Percentiles rank a stretch among this genome's conserved stretches.
Conservation (phyloP, 345 rosid species). For the Hibiscus trionum region DNA sequence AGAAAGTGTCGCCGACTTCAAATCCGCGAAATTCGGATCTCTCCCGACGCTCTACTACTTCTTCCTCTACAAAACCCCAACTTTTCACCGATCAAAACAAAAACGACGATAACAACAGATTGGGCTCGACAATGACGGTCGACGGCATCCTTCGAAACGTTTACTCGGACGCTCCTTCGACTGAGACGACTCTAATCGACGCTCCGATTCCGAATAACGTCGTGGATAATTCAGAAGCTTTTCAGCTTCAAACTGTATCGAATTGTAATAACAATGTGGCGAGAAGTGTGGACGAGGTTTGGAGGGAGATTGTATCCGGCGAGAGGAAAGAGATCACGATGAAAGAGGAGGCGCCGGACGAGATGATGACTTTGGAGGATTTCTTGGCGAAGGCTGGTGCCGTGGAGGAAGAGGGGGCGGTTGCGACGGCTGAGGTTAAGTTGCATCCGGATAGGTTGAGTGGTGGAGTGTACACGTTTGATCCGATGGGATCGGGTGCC, state of each 20-base stretch:
- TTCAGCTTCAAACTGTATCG: constrained; percentile 15
- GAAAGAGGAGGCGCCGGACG: constrained; percentile 71
- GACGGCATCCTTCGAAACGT: constrained; percentile 35
- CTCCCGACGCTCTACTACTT: constrained; percentile 39
- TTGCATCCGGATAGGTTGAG: constrained; percentile 35
- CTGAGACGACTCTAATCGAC: constrained; percentile 30
- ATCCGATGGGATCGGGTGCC: constrained; percentile 31
- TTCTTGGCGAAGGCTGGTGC: constrained; percentile 70
- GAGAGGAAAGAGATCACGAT: constrained; percentile 46
- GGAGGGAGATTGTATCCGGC: constrained; percentile 77
- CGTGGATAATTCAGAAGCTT: constrained; percentile 9
- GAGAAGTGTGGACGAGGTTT: constrained; percentile 60
- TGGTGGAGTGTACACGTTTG: constrained; percentile 49
- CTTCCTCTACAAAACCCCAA: constrained; percentile 32
- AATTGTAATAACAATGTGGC: constrained; percentile 11
- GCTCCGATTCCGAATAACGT: constrained; percentile 13
- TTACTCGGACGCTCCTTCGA: constrained; percentile 17
- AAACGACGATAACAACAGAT: constrained; percentile 4
- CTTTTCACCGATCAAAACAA: constrained; percentile 20
- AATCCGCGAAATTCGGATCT: constrained; percentile 56
- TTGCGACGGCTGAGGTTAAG: constrained; percentile 26
- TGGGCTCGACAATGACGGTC: constrained; percentile 32
- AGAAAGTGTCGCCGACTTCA: constrained; percentile 30
- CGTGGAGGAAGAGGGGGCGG: constrained; percentile 24
- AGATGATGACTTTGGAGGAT: constrained; percentile 89